Conservation (phyloP, 768 basidiomycete species). For the Agaricus blazei region DNA sequence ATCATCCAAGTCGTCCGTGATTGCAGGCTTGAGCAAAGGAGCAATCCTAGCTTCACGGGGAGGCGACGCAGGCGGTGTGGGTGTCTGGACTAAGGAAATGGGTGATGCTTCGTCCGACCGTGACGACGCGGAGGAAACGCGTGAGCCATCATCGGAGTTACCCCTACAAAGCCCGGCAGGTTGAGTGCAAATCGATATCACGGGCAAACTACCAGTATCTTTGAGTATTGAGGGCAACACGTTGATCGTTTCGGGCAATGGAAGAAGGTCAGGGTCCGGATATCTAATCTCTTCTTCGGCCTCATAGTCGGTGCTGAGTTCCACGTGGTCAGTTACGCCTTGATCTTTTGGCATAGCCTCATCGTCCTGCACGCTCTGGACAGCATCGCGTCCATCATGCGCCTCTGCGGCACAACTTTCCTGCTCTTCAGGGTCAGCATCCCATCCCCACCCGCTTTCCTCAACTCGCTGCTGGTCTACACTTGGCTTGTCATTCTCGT, state of each 20-base stretch:
- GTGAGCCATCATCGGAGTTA: neutral
- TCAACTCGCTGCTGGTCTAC: neutral
- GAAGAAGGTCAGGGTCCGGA: slow-evolving; percentile 39
- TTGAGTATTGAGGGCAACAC: slow-evolving; percentile 15
- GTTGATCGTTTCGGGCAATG: slow-evolving; percentile 26
- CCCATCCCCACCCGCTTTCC: slow-evolving; percentile 6
- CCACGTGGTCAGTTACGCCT: neutral
- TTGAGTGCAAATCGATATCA: slow-evolving; percentile 7
- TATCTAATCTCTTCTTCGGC: slow-evolving; percentile 12
- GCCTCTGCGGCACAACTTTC: neutral
- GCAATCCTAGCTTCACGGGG: slow-evolving; percentile 15
- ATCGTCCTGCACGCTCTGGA: neutral
- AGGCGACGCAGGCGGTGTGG: slow-evolving; percentile 42
- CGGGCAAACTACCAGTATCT: slow-evolving; percentile 8
- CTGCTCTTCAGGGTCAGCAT: slow-evolving; percentile 3
- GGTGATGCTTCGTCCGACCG: neutral
- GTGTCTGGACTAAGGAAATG: slow-evolving; percentile 26
- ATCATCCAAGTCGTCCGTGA: neutral
- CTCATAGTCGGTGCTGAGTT: neutral
- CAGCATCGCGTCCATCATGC: neutral
- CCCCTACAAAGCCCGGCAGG: neutral
- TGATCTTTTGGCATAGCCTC: neutral
- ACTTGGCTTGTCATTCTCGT: neutral
- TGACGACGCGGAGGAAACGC: neutral
- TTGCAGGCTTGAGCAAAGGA: slow-evolving; percentile 2